Percentiles rank a stretch among this genome's conserved stretches.
Conservation (phyloP, 371 early-diverging fungal species). For the Mortierella sp. region DNA sequence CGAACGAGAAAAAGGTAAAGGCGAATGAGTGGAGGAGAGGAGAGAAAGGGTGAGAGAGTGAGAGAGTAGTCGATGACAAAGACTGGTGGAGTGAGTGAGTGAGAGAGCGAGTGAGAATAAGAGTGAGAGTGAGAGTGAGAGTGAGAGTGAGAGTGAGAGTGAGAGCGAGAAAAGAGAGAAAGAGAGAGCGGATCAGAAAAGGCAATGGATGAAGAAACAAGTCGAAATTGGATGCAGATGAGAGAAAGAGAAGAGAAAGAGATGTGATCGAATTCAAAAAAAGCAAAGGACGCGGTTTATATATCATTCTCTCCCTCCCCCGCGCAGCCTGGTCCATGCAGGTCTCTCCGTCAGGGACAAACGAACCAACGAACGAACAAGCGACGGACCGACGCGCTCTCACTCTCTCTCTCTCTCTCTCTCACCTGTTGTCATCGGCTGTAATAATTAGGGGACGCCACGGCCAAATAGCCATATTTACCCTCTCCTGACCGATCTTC, state of each 20-base stretch:
- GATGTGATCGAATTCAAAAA: slow-evolving; percentile 2
- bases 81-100: neutral
- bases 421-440: too few species aligned
- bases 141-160: neutral
- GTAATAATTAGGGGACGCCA: too few species aligned
- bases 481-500: too few species aligned
- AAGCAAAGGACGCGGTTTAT: neutral
- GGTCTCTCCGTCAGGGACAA: too few species aligned
- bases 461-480: too few species aligned
- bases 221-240: slow-evolving; percentile 6
- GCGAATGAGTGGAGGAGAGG: neutral
- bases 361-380: too few species aligned
- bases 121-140: neutral
- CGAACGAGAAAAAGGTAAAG: neutral
- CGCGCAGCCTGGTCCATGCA: neutral
- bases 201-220: neutral
- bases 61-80: neutral
- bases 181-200: neutral
- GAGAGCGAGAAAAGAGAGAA: too few species aligned
- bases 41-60: neutral
- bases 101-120: neutral
- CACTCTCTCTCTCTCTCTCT: too few species aligned
- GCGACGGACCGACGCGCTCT: too few species aligned
- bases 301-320: neutral
- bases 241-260: neutral